Base-by-base conservation (phyloP, 768 basidiomycete species). In the Lactarius vividus region DNA sequence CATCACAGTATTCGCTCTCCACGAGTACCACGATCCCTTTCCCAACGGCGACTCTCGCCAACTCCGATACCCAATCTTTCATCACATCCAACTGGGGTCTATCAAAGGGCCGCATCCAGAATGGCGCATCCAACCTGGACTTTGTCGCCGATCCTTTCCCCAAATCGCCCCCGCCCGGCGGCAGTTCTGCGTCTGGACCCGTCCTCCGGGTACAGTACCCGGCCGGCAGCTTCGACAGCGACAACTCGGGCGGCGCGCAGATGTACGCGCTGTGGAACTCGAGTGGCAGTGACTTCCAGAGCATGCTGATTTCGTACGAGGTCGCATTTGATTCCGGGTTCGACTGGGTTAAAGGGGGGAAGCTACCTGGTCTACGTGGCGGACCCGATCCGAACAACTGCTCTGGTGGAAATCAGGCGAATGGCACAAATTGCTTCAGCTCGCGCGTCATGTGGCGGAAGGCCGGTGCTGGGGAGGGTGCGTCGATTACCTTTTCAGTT, bases 371-470 rank as follows among this genome's bases (percentile, higher is more conserved):
- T 5, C 71, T 92, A 42, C 79, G 90, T 71, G 89, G 91, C 18
- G 91, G 90, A 0, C 73, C 84, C 3, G 81, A 84, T 58, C 77
- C 83, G 3, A 78, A 79, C 18, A 88, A 87, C 2, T 92, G 91
- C 74, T 86, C 85, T 33, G 91, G 90, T 29, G 91, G 91, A 2
- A 80, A 80, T 54, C 74, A 84, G 64, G 79, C 89, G 2, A 79
- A 83, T 59, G 90, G 90, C 9, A 72, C 77, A 33, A 84, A 88
- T 68, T 92, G 91, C 76, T 92, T 91, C 74, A 89, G 85, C 70
- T 77, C 85, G 20, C 77, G 91, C 23, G 61, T 92, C 52, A 93
- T 93, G 91, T 93, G 90, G 89, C 80, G 91, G 71, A 76, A 77
- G 44, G 71, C 76, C 56, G 90, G 85, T 0, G 77, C 72, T 9